Evolutionary conservation across 768 basidiomycete species (phyloP), one percentile per base, ranked within the genome.

Genomic region (Pleurotus citrinopileatus): DNA sequence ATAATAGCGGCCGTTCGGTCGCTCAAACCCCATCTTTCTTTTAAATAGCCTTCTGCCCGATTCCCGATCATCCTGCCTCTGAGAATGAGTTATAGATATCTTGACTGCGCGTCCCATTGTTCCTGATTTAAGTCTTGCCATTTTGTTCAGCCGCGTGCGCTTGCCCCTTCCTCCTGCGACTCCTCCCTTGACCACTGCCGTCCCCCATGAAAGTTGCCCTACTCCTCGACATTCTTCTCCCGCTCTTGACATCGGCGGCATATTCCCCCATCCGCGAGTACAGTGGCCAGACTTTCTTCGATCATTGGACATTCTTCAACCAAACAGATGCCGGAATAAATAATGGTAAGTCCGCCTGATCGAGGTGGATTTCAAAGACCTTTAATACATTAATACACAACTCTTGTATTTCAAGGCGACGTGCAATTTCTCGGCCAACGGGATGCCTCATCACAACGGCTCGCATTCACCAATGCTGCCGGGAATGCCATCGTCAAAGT

Each of bases 401-500:
- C 32, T 46, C 40, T 13, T 52, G 45, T 53, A 54, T 42, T 27
- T 23, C 55, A 47, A 26, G 28, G 47, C 19, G 28, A 9, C 55
- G 44, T 20, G 36, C 56, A 82, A 80, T 42, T 86, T 78, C 59
- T 70, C 82, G 37, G 77, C 76, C 1, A 67, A 77, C 29, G 70
- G n/a, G 69, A 70, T 15, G 84, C 79, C 3, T 63, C 69, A 28
- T 68, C 76, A 4, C 67, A 75, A 29, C 66, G 78, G 52, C 80
- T 89, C 29, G 79, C 85, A 1, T 88, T 77, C 60, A 76, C 88
- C 40, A 84, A 90, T 58, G 20, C 73, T 7, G 58, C 71, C n/a
- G 84, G 87, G 2, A 85, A 83, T 55, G 89, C 88, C 2, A 81
- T 91, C 61, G 85, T 91, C 63, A 81, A 78, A 61, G 87, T 91